Percentiles rank a stretch among this genome's conserved stretches.
These are phyloP conservation scores for Boletales sp. DNA, from an alignment of 768 basidiomycete genomes.

Conservation along the genomic window DNA sequence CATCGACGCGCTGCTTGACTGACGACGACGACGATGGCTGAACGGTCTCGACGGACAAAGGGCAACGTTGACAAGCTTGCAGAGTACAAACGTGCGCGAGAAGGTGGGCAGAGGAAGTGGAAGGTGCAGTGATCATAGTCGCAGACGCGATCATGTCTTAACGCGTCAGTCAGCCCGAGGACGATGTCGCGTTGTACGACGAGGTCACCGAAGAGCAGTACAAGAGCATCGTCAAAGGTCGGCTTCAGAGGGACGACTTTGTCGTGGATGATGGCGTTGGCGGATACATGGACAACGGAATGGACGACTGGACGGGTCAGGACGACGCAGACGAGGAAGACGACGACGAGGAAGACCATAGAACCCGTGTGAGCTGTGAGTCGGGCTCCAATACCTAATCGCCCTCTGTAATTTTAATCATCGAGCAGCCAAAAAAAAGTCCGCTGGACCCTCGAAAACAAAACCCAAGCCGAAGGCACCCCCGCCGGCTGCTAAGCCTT, in stretches of 20 bases:
- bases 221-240: conserved; percentile 73
- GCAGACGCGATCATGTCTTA: conserved; percentile 6
- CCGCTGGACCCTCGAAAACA: conserved; percentile 26
- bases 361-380: conserved; percentile 41
- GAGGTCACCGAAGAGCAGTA: conserved; percentile 91
- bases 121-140: conserved; percentile 42
- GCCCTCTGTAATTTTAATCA: conserved; percentile 5
- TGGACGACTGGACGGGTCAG: conserved; percentile 85
- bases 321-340: conserved; percentile 55
- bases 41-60: conserved; percentile 27
- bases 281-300: conserved; percentile 94
- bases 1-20: background rate
- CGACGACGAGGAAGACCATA: conserved; percentile 37
- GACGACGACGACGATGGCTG: conserved; percentile 18
- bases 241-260: conserved; percentile 88
- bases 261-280: conserved; percentile 89
- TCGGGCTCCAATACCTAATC: background rate
- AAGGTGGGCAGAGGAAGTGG: conserved; percentile 54
- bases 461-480: conserved; percentile 44
- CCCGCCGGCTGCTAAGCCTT: conserved; percentile 48
- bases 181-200: conserved; percentile 78
- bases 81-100: conserved; percentile 57
- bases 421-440: conserved; percentile 28
- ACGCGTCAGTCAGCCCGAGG: conserved; percentile 38
- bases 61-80: conserved; percentile 44